Conservation (phyloP, 2,329 filamentous ascomycete genomes). For the Clonostachys chloroleuca region DNA sequence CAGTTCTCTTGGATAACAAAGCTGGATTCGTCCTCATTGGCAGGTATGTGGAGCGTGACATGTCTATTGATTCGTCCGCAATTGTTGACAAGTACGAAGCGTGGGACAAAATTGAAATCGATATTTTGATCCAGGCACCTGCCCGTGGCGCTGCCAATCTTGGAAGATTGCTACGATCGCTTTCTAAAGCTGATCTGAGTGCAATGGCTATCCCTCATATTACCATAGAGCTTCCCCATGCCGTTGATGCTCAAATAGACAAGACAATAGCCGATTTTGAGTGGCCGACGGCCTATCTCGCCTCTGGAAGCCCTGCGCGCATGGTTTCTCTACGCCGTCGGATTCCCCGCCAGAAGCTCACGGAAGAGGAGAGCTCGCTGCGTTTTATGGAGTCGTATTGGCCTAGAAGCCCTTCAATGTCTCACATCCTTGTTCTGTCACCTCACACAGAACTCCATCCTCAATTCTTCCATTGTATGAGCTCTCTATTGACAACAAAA, state of each 20-base stretch:
- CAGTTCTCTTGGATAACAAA: slow-evolving; percentile 73
- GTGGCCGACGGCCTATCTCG: slow-evolving; percentile 54
- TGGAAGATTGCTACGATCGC: slow-evolving; percentile 70
- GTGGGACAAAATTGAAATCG: slow-evolving; percentile 75
- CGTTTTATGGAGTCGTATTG: slow-evolving; percentile 87
- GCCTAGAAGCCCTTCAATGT: slow-evolving; percentile 57
- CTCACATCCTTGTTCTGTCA: slow-evolving; percentile 81
- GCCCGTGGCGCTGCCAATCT: slow-evolving; percentile 68
- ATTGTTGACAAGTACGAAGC: slow-evolving; percentile 33
- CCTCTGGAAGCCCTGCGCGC: slow-evolving; percentile 34
- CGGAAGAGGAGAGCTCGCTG: slow-evolving; percentile 66
- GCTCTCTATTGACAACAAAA: background rate
- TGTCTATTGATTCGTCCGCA: background rate
- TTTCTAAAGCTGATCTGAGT: slow-evolving; percentile 71
- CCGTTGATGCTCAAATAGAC: slow-evolving; percentile 61
- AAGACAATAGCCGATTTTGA: slow-evolving; percentile 58
- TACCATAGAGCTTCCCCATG: slow-evolving; percentile 76
- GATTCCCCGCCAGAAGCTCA: slow-evolving; percentile 55
- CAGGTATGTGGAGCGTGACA: slow-evolving; percentile 37
- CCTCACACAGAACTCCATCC: slow-evolving; percentile 76
- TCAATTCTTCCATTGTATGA: slow-evolving; percentile 73
- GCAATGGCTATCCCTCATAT: slow-evolving; percentile 67
- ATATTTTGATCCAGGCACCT: slow-evolving; percentile 79
- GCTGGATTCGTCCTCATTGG: slow-evolving; percentile 68
- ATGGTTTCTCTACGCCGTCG: slow-evolving; percentile 71